Percentiles rank a stretch among this genome's conserved stretches.
phyloP scores from a whole-genome alignment of 352 stramenopile genomes.

The Achlya hypogyna region DNA sequence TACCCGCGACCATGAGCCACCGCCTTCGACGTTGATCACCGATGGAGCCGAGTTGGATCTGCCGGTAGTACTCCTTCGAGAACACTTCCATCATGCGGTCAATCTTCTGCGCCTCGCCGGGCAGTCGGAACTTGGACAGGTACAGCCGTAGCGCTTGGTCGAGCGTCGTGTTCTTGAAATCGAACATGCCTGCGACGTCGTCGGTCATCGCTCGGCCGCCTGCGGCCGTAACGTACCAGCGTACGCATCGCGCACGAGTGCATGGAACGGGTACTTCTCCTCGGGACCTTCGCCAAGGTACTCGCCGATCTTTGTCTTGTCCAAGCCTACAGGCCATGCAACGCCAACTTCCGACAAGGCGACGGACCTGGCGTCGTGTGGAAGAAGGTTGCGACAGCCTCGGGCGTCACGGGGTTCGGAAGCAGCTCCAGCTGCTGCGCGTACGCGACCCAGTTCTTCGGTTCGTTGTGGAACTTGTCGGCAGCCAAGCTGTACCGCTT shows the following conservation, averaged over 20 bases:
- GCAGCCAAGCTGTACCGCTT: constrained; percentile 84
- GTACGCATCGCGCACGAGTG: constrained; percentile 72
- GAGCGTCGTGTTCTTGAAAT: constrained; percentile 87
- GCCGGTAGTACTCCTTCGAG: constrained; percentile 84
- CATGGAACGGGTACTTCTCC: constrained; percentile 96
- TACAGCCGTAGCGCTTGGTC: constrained; percentile 90
- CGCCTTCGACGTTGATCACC: too few species aligned
- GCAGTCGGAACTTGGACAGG: constrained; percentile 92
- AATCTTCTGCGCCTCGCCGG: constrained; percentile 97
- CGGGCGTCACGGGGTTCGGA: constrained; percentile 71
- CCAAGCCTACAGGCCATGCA: constrained; percentile 26
- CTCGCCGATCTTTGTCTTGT: constrained; percentile 93
- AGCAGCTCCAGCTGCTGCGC: constrained; percentile 81
- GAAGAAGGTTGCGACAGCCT: constrained; percentile 88
- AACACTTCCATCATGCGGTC: constrained; percentile 97
- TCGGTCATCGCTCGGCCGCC: background rate
- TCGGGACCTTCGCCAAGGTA: constrained; percentile 93
- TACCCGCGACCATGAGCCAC: constrained; percentile 7
- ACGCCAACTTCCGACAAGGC: background rate
- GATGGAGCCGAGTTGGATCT: constrained; percentile 24
- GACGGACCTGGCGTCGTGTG: constrained; percentile 79
- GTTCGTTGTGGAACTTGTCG: constrained; percentile 92
- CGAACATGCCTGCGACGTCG: constrained; percentile 79
- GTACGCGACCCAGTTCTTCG: constrained; percentile 88
- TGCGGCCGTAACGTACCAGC: constrained; percentile 52